Base-by-base conservation (phyloP, 2,329 filamentous ascomycete species). In the Tolypocladium amazonense region DNA sequence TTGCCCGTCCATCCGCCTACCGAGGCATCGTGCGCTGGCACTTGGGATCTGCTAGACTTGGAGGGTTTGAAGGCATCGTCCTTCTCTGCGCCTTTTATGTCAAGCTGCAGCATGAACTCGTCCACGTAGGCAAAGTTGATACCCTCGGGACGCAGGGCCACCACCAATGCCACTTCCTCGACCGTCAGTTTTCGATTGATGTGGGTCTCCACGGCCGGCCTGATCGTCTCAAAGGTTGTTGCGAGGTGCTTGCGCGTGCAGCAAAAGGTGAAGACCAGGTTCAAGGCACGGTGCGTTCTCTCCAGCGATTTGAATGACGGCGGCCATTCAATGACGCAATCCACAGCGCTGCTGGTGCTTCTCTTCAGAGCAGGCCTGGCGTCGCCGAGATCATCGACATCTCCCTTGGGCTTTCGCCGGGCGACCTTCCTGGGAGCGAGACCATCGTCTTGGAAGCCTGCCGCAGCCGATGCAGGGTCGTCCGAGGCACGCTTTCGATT, bases 231-330 rank as follows among this genome's bases (percentile, higher is more conserved):
- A 65, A 97, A 91, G 0, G 93, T 97, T 0, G 94, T 97, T 0
- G 90, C 87, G 35, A 97, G 81, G 67, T 97, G 90, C 70, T 96
- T 97, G 54, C 94, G 86, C 1, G 93, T 93, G 70, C 87, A 94
- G 76, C 91, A 96, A 70, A 99, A 97, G 0, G 94, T 97, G 67
- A 91, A 96, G 0, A 97, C 91, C 1, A 97, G 76, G 67, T 96
- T 99, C 61, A 99, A 76, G 1, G 94, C 93, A 62, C 86, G 84
- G 71, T 97, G 89, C 0, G 87, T 89, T 70, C 87, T 86, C 33
- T 88, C 85, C 11, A 97, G 80, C 50, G 79, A 77, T 60, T 84
- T 87, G 72, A 97, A 90, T 54, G 82, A 78, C 1, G 84, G 80
- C 0, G 92, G 92, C 92, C 93, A 97, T 56, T 77, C 75, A 35